Evolutionary conservation across 169 alveolate genomes (phyloP), one percentile per base, ranked within the genome.

Genomic region (Plasmodium inui): DNA sequence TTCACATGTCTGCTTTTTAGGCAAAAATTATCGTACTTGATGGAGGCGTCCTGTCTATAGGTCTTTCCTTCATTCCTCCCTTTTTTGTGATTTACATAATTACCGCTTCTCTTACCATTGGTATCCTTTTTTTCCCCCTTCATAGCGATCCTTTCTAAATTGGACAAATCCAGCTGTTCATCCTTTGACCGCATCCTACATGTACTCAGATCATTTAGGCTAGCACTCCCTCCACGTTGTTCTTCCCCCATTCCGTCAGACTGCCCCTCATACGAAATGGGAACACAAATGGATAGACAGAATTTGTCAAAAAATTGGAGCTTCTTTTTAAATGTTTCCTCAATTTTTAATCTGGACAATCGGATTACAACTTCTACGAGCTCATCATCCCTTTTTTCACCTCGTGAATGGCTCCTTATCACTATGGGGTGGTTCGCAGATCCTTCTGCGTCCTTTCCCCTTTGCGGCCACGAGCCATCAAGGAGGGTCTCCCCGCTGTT

Each of bases 251-350:
- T 55, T 32, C 41, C 19, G 7, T 28, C 10, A n/a, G 61, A 30
- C 17, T 0, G n/a, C 34, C 22, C 44, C 67, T 86, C 46, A 55
- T 76, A 74, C 7, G 80, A 55, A n/a, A 76, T 55, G 7, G 93
- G 93, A 19, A 86, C 70, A 32, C 86, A 86, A 55, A 50, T 74
- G 19, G 86, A 50, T 17, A 78, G 67, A 22, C 80, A 86, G 8
- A 86, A 53, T 0, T 86, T 30, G 26, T 76, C 71, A 37, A 55
- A 86, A 32, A 34, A 19, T 8, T 73, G 81, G 9, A 86, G 39
- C 41, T 74, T 86, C 30, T 55, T 41, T 53, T 53, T 50, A 50
- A 53, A 53, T 74, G 7, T 9, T 19, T 73, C 81, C 2, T 83
- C 86, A 22, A 76, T n/a, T 17, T 22, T 14, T 53, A 86, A 26